A percentile compares a stretch with the other conserved stretches of the same genome.
Evolutionary conservation across 371 early-diverging fungal genomes (phyloP).

Genomic region (Mucor piriformis): DNA sequence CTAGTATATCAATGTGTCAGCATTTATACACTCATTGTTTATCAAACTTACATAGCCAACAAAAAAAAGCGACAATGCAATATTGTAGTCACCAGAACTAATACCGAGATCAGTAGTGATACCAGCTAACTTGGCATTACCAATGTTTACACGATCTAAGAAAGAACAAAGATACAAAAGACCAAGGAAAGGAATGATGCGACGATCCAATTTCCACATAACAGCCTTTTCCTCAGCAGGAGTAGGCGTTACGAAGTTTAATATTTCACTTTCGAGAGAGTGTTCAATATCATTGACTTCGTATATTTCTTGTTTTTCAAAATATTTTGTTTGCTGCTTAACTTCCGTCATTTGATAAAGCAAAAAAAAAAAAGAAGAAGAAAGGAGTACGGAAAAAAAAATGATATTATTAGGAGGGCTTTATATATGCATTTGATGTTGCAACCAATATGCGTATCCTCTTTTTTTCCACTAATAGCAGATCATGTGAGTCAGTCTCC

Average conservation of each 20-base stretch:
- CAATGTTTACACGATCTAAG: conserved; percentile 59
- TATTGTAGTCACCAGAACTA: conserved; percentile 51
- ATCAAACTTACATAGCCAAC: conserved; percentile 56
- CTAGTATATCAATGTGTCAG: conserved; percentile 19
- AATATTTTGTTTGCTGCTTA: not conserved
- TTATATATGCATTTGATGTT: not conserved
- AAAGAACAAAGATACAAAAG: conserved; percentile 56
- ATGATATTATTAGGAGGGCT: not conserved
- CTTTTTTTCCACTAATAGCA: not conserved
- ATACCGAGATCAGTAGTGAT: conserved; percentile 45
- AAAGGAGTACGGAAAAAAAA: not conserved
- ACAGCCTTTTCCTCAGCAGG: conserved; percentile 27
- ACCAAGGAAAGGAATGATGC: conserved; percentile 50
- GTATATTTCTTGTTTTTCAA: conserved; percentile 1
- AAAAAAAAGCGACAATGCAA: conserved; percentile 66
- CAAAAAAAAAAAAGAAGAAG: not conserved
- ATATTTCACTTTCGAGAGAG: not conserved
- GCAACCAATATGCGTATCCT: not conserved
- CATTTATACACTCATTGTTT: not conserved
- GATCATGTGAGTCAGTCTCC: conserved; percentile 12
- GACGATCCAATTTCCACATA: conserved; percentile 49
- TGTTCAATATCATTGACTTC: conserved; percentile 12
- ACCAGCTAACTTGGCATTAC: conserved; percentile 65
- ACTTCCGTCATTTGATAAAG: conserved; percentile 1
- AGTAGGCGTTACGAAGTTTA: conserved; percentile 19